Conservation (phyloP, 139 green algal genomes). For the Pseudopediastrum boryanum region DNA sequence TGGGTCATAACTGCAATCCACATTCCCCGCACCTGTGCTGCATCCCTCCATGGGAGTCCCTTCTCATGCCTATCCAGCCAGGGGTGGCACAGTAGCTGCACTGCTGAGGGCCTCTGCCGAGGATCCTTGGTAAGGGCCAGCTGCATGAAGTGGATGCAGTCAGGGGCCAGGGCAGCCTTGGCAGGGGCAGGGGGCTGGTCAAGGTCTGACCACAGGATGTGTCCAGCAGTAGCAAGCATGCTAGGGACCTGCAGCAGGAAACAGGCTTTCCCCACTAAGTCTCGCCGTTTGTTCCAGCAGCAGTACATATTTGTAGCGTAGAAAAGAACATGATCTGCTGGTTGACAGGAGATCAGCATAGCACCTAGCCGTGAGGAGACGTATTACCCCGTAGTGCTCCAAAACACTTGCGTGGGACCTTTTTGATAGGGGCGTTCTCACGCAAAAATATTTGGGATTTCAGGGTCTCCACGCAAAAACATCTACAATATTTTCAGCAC, state of each 20-base stretch:
- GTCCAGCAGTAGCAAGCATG: conserved; percentile 45
- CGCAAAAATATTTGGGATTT: no score
- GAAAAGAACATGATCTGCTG: not conserved
- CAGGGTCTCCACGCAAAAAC: no score
- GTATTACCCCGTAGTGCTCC: not conserved
- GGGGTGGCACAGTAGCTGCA: conserved; percentile 70
- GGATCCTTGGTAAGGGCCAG: conserved; percentile 69
- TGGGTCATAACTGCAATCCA: no score
- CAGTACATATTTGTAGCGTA: not conserved
- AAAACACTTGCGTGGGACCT: not conserved
- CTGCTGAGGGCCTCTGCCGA: conserved; percentile 60
- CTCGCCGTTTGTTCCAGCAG: not conserved
- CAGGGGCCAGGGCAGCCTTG: conserved; percentile 40
- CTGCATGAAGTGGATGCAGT: conserved; percentile 57
- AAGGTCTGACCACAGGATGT: conserved; percentile 61
- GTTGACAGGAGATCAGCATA: not conserved
- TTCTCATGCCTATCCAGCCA: conserved; percentile 63
- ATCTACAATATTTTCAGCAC: no score
- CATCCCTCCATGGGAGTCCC: no score
- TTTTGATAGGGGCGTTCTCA: no score
- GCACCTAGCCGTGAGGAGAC: not conserved
- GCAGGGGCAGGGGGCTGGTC: conserved; percentile 44
- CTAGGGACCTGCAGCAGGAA: conserved; percentile 25
- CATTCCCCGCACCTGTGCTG: no score
- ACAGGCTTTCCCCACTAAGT: not conserved